A percentile compares a stretch with the other conserved stretches of the same genome.
These are phyloP conservation scores for Populus alba DNA, from an alignment of 345 rosid species.

Conservation along the genomic window DNA sequence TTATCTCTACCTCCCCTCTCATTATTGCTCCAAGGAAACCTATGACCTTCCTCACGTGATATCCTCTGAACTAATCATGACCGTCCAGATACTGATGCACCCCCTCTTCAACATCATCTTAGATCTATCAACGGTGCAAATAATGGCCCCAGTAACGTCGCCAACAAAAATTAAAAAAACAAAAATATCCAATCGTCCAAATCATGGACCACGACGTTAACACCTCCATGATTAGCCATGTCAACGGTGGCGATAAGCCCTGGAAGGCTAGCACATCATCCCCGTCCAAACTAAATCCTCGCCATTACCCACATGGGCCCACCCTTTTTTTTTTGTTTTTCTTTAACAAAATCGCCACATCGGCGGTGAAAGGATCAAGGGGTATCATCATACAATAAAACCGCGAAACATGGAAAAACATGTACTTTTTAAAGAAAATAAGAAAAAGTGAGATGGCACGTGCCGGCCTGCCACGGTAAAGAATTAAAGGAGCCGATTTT, in stretches of 20 bases:
- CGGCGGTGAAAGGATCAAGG: background rate
- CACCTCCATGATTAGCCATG: background rate
- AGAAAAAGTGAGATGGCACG: constrained; percentile 43
- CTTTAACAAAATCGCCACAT: background rate
- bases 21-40: constrained; percentile 8
- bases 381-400: background rate
- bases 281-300: background rate
- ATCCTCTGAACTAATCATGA: background rate
- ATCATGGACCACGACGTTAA: background rate
- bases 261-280: background rate
- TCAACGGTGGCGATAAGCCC: background rate
- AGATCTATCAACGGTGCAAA: background rate
- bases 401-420: background rate
- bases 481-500: constrained; percentile 32
- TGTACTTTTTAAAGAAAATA: background rate
- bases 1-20: constrained; percentile 7
- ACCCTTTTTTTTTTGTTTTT: background rate
- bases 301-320: background rate
- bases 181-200: background rate
- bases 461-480: constrained; percentile 58
- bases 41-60: constrained; percentile 12
- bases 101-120: background rate
- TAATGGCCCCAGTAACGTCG: no score
- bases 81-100: background rate
- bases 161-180: background rate